Base-by-base conservation (phyloP, 495 filamentous ascomycete genomes). In the Gamarada debralockiae region DNA sequence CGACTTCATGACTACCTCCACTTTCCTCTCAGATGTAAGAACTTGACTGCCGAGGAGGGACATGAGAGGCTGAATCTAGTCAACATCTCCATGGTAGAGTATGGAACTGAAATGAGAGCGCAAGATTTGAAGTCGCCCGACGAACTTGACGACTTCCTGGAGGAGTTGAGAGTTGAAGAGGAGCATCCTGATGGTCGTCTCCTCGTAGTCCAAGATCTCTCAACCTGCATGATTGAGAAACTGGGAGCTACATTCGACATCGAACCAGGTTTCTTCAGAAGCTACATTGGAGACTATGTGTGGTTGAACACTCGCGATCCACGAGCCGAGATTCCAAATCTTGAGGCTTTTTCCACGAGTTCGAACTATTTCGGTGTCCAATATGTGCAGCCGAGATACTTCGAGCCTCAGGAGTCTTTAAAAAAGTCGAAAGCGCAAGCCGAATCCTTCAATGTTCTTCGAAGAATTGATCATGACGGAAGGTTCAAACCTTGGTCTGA, bases 341-440 rank as follows among this genome's bases (percentile, higher is more conserved):
- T 56, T 7, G 37, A 49, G 17, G 15, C 46, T 25, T 37, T 44
- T 31, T 37, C 37, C n/a, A 25, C n/a, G 1, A 40, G 29, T n/a
- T 18, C 29, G n/a, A 50, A 49, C 13, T 50, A 48, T 33, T 56
- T 56, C 38, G 50, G 37, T 40, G 27, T 43, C 14, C 36, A 38
- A 27, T 56, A 56, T 24, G 45, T 56, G 29, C 23, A 22, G 24
- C 45, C 53, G 2, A 49, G 53, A 44, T 56, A 56, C 23, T 56
- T 56, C 23, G 34, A 43, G 37, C 33, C 36, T 17, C 18, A 49
- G 29, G 45, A 49, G 12, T 24, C 24, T 1, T 22, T 56, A 3
- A 41, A 50, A 8, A 17, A 27, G n/a, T 45, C 45, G 10, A 43
- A 50, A 45, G 38, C 21, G 6, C 43, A 56, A 44, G 22, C 25